Conservation (phyloP, 2,329 filamentous ascomycete genomes). For the Plectosphaerella plurivora region DNA sequence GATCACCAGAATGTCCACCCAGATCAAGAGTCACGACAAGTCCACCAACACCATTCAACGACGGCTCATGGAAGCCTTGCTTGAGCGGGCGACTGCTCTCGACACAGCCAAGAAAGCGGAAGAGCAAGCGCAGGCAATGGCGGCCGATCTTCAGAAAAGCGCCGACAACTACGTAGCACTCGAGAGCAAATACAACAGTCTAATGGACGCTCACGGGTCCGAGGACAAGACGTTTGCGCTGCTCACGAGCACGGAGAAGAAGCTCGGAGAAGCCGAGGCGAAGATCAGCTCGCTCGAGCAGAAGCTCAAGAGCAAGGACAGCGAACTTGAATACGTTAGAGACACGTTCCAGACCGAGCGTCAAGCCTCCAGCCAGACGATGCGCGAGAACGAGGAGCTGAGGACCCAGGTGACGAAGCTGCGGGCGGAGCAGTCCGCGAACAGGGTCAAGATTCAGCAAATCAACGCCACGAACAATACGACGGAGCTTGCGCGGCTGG, state of each 20-base stretch:
- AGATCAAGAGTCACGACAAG: conserved; percentile 39
- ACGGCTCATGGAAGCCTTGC: conserved; percentile 43
- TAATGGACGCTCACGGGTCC: conserved; percentile 17
- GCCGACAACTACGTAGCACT: conserved; percentile 27
- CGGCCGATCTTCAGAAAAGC: conserved; percentile 31
- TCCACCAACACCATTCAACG: conserved; percentile 40
- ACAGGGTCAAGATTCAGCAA: conserved; percentile 41
- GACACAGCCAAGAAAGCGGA: conserved; percentile 37
- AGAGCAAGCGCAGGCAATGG: conserved; percentile 30
- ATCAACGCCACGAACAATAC: conserved; percentile 34
- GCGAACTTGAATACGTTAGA: conserved; percentile 52
- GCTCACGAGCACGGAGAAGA: conserved; percentile 21
- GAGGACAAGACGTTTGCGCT: conserved; percentile 28
- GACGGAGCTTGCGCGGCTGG: conserved; percentile 29
- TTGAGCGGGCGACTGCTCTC: conserved; percentile 45
- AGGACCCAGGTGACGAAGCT: conserved; percentile 35
- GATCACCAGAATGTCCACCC: conserved; percentile 16
- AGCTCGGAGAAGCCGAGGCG: conserved; percentile 33
- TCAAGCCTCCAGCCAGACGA: conserved; percentile 37
- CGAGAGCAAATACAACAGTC: conserved; percentile 5
- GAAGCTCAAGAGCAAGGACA: conserved; percentile 27
- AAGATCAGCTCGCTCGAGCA: conserved; percentile 34
- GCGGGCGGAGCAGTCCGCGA: conserved; percentile 35
- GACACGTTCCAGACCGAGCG: conserved; percentile 56
- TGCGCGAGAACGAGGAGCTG: conserved; percentile 41